Evolutionary conservation across 768 basidiomycete species (phyloP).

Genomic region (Agaricus blazei): DNA sequence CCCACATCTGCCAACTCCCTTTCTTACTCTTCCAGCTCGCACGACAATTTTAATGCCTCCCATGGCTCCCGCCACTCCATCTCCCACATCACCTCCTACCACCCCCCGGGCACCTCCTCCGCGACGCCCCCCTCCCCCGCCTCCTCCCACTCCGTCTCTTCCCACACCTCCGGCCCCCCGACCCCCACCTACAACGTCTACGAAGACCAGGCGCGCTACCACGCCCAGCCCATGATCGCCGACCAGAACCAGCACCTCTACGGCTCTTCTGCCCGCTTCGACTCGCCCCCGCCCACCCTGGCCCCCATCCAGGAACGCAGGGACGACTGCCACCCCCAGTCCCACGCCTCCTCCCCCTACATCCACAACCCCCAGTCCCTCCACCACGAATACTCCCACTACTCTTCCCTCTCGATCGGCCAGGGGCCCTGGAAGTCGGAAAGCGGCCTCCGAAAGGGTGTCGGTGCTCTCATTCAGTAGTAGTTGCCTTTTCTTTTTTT

Average conservation of each 20-base stretch:
- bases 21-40: conserved; percentile 25
- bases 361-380: conserved; percentile 37
- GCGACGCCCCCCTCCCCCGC: conserved; percentile 44
- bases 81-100: conserved; percentile 47
- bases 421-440: conserved; percentile 45
- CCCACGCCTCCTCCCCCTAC: conserved; percentile 29
- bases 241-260: conserved; percentile 20
- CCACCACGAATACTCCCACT: conserved; percentile 35
- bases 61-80: conserved; percentile 53
- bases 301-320: conserved; percentile 50
- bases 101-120: conserved; percentile 25
- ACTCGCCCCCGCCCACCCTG: conserved; percentile 49
- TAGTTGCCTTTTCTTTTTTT: neutral
- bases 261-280: conserved; percentile 28
- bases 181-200: conserved; percentile 44
- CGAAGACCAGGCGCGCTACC: conserved; percentile 39
- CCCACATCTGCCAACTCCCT: conserved; percentile 14
- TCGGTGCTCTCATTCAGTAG: conserved; percentile 34
- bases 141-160: conserved; percentile 44
- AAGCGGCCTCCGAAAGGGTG: conserved; percentile 34
- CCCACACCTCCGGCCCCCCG: conserved; percentile 37
- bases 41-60: conserved; percentile 23
- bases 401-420: conserved; percentile 31
- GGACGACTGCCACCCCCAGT: conserved; percentile 24
- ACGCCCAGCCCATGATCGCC: conserved; percentile 21